Evolutionary conservation across 257 asterid genomes (phyloP), one percentile per base, ranked within the genome.

Genomic region (Rauvolfia tetraphylla): DNA sequence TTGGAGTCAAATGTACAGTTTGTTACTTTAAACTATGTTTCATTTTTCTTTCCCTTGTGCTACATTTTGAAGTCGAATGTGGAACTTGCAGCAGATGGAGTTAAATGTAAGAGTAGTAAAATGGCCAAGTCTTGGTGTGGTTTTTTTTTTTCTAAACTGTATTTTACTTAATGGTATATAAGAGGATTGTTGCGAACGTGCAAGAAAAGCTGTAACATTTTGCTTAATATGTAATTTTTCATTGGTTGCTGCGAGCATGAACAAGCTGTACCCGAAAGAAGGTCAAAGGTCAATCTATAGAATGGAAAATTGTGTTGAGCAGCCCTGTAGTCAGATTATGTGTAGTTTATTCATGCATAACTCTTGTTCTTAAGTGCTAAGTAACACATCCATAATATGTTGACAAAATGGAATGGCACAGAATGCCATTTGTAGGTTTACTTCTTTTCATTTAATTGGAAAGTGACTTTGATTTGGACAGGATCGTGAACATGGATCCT

Each of bases 401-500:
- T 63, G 29, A 33, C 29, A 18, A 31, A 62, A 63, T 22, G 41
- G 23, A 63, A 63, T 58, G 15, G 25, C 44, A 15, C 4, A 1
- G 11, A 33, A 63, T 7, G n/a, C 42, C 5, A 29, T 61, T 61
- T 61, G 4, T 15, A 2, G 23, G 1, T 7, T n/a, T 22, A 7
- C n/a, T 1, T 56, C n/a, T 56, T 23, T n/a, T n/a, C n/a, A n/a
- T n/a, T n/a, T 2, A 61, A 61, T 4, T 12, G 23, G 41, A 29
- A 29, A 61, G 20, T 14, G 20, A 12, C 29, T 13, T 29, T 34
- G 15, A 27, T 63, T 4, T 23, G 22, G 71, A 20, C 59, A 59
- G 71, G 59, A 83, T 80, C 58, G 54, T 49, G 53, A 81, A 71
- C 34, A 87, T 33, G 17, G 84, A 74, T 27, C 71, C 82, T 34